Evolutionary conservation across 2,329 filamentous ascomycete genomes (phyloP).

Genomic region (Ophiostoma ulmi): DNA sequence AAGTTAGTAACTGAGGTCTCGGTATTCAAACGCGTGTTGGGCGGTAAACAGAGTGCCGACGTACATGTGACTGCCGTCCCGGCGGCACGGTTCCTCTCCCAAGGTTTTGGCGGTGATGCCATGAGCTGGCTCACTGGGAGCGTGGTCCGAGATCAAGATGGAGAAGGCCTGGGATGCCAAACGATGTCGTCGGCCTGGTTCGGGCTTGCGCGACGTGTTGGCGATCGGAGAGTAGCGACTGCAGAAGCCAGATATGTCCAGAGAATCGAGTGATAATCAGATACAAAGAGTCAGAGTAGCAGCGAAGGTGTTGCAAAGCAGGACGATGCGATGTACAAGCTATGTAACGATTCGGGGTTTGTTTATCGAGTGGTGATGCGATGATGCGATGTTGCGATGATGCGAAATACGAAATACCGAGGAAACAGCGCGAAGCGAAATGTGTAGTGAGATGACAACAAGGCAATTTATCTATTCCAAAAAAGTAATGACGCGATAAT

Average conservation of each 20-base stretch:
- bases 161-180: not conserved
- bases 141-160: not conserved
- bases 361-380: not conserved
- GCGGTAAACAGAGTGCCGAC: not conserved
- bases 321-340: not conserved
- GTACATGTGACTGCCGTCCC: slow-evolving; percentile 28
- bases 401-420: too few relatives aligned
- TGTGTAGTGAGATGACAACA: not conserved
- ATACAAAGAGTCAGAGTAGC: not conserved
- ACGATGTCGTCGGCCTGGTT: not conserved
- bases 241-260: not conserved
- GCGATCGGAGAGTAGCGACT: not conserved
- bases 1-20: not conserved
- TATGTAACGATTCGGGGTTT: not conserved
- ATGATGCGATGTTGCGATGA: not conserved
- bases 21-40: not conserved
- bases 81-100: slow-evolving; percentile 74
- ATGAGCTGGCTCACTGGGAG: slow-evolving; percentile 37
- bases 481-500: not conserved
- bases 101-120: slow-evolving; percentile 92
- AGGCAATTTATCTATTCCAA: not conserved
- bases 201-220: not conserved
- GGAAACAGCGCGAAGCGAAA: not conserved
- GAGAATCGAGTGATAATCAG: not conserved
- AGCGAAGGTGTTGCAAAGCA: not conserved